Evolutionary conservation across 768 basidiomycete species (phyloP).

Genomic region (Suillus alpinus): DNA sequence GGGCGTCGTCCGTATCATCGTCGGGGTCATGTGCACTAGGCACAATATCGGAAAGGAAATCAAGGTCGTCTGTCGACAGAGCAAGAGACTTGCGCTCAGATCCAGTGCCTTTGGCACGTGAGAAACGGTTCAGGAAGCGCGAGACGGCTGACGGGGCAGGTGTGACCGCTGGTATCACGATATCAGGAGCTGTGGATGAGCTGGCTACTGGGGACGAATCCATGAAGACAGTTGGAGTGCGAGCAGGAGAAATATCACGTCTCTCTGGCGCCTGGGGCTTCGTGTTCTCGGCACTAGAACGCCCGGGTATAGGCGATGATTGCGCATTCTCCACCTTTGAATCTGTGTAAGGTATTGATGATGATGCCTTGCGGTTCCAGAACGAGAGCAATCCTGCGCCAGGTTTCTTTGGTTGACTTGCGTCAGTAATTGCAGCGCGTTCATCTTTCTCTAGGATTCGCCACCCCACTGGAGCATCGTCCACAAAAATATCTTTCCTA

Average conservation of each 20-base stretch:
- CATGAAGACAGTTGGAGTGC: neutral
- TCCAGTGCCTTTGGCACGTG: slow-evolving; percentile 40
- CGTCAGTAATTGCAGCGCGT: slow-evolving; percentile 28
- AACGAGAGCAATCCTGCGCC: slow-evolving; percentile 68
- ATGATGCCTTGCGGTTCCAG: slow-evolving; percentile 49
- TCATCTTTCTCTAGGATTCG: slow-evolving; percentile 60
- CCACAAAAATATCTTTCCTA: slow-evolving; percentile 43
- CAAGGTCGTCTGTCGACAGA: slow-evolving; percentile 76
- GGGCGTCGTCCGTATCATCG: slow-evolving; percentile 31
- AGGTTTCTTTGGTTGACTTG: slow-evolving; percentile 46
- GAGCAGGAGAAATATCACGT: slow-evolving; percentile 18
- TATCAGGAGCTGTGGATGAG: slow-evolving; percentile 8
- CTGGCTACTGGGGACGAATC: slow-evolving; percentile 5
- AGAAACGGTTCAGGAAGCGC: slow-evolving; percentile 78
- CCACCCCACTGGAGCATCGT: slow-evolving; percentile 69
- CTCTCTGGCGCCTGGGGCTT: slow-evolving; percentile 11
- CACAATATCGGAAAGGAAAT: slow-evolving; percentile 71
- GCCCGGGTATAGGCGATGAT: slow-evolving; percentile 19
- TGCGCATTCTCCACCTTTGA: slow-evolving; percentile 15
- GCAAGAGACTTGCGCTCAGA: slow-evolving; percentile 55
- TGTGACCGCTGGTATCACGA: slow-evolving; percentile 2
- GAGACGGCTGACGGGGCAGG: slow-evolving; percentile 70
- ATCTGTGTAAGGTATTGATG: slow-evolving; percentile 21
- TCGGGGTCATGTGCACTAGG: slow-evolving; percentile 49
- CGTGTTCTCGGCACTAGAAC: slow-evolving; percentile 30